These are phyloP conservation scores for Entamoeba invadens DNA, from an alignment of 208 protist genomes.

Conservation along the genomic window DNA sequence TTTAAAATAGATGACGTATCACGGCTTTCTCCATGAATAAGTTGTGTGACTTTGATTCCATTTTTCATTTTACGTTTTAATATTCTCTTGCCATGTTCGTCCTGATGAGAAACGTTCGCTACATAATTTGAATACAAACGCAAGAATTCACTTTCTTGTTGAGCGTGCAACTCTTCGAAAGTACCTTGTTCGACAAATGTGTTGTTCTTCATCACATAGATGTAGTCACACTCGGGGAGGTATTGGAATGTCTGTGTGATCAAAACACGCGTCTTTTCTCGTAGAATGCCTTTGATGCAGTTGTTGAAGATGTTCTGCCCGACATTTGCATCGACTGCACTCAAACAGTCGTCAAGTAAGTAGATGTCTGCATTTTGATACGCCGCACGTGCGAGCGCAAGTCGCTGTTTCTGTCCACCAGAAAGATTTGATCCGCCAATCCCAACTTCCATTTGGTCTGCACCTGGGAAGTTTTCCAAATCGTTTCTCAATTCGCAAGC, in stretches of 20 bases:
- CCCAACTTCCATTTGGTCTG: slow-evolving; percentile 54
- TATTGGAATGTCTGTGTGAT: neutral
- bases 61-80: neutral
- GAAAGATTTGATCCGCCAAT: slow-evolving; percentile 59
- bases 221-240: neutral
- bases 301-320: neutral
- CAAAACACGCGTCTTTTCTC: neutral
- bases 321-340: slow-evolving; percentile 12
- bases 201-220: neutral
- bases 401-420: slow-evolving; percentile 55
- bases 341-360: slow-evolving; percentile 8
- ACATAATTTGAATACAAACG: neutral
- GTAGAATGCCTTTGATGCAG: neutral
- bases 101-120: neutral
- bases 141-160: neutral
- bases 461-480: slow-evolving; percentile 48
- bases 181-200: neutral
- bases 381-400: slow-evolving; percentile 48
- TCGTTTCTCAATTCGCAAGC: slow-evolving; percentile 59
- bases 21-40: neutral
- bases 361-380: slow-evolving; percentile 39
- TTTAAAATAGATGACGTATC: neutral
- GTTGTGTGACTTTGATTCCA: neutral
- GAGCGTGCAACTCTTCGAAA: neutral
- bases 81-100: neutral